A percentile compares a stretch with the other conserved stretches of the same genome.
Evolutionary conservation across 192 early-diverging fungal genomes (phyloP).

Genomic region (Phlyctochytrium arcticum): DNA sequence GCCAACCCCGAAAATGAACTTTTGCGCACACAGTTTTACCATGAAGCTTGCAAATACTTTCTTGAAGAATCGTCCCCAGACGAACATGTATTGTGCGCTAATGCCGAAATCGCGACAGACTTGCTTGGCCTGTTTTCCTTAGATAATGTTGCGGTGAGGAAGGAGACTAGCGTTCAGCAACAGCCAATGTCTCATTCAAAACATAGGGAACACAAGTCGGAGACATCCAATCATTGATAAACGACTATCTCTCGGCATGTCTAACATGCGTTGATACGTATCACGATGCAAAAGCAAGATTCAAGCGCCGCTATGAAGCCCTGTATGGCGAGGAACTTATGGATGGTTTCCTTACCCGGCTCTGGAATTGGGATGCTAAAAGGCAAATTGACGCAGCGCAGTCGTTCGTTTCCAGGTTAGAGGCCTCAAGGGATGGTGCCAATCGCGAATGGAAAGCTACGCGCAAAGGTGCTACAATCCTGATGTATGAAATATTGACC

Average conservation of each 20-base stretch:
- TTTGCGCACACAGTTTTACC: neutral
- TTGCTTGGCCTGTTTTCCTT: slow-evolving; percentile 8
- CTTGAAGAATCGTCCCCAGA: neutral
- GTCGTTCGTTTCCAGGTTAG: neutral
- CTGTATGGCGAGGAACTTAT: neutral
- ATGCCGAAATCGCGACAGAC: neutral
- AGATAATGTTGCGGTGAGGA: neutral
- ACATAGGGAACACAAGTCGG: neutral
- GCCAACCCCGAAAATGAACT: neutral
- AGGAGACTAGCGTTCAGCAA: neutral
- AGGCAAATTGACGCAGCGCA: neutral
- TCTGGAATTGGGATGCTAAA: slow-evolving; percentile 11
- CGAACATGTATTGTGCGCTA: neutral
- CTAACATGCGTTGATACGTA: neutral
- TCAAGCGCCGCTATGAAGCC: neutral
- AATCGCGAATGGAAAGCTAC: neutral
- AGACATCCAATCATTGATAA: neutral
- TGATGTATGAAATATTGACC: slow-evolving; percentile 12
- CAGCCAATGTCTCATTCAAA: neutral
- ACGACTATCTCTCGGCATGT: neutral
- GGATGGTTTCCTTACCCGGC: neutral
- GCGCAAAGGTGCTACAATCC: slow-evolving; percentile 1
- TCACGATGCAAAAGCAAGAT: neutral
- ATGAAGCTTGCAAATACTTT: neutral
- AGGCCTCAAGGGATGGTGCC: neutral